These are phyloP conservation scores for Neofusicoccum umdonicola DNA, from an alignment of 2,329 filamentous ascomycete species.

Conservation along the genomic window DNA sequence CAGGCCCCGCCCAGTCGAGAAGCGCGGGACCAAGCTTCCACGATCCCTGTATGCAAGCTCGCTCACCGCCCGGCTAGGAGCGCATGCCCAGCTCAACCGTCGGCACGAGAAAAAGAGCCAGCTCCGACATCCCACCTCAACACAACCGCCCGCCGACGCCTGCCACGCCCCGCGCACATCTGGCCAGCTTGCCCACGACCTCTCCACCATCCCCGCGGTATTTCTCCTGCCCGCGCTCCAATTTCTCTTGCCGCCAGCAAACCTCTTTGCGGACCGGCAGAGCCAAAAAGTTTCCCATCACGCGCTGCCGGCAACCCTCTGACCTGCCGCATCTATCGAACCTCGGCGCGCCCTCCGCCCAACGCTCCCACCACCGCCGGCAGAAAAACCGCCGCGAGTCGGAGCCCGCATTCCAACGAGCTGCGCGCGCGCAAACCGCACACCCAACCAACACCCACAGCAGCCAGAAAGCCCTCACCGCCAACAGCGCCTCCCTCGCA, in stretches of 20 bases:
- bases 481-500: background rate
- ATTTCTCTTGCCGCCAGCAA: background rate
- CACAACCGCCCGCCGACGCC: background rate
- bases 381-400: background rate
- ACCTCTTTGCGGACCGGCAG: background rate
- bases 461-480: no score
- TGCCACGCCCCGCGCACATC: background rate
- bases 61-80: background rate
- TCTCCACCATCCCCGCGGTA: no score
- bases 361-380: slow-evolving; percentile 5
- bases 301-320: background rate
- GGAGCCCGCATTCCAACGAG: background rate
- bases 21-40: background rate
- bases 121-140: slow-evolving; percentile 15
- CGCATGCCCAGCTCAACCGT: slow-evolving; percentile 1
- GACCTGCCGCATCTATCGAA: background rate
- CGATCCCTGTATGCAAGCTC: background rate
- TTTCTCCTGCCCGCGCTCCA: background rate
- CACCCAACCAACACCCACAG: background rate
- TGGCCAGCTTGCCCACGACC: background rate
- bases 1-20: background rate
- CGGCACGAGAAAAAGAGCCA: slow-evolving; percentile 10
- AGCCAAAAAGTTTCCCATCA: background rate
- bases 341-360: slow-evolving; percentile 1
- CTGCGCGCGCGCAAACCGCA: background rate